Evolutionary conservation across 148 eudicot genomes (phyloP).

Genomic region (Chenopodium formosanum): DNA sequence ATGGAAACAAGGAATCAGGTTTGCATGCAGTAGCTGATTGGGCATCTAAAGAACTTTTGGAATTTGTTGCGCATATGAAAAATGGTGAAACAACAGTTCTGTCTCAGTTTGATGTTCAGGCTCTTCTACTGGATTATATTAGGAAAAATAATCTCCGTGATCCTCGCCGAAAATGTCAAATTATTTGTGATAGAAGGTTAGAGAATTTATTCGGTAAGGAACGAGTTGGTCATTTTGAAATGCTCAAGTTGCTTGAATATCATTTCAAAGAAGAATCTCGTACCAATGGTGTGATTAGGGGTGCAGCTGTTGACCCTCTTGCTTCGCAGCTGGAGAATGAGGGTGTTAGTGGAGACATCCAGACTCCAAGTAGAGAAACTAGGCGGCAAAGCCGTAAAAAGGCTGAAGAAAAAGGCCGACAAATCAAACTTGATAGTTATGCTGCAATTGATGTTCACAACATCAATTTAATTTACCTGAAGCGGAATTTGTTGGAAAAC

Average conservation of each 20-base stretch:
- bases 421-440: conserved; percentile 60
- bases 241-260: conserved; percentile 86
- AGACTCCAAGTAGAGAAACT: conserved; percentile 45
- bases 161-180: conserved; percentile 74
- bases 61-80: conserved; percentile 79
- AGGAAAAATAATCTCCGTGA: conserved; percentile 82
- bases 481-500: conserved; percentile 66
- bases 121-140: conserved; percentile 77
- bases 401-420: conserved; percentile 46
- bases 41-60: conserved; percentile 84
- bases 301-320: conserved; percentile 45
- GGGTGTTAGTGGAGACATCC: conserved; percentile 34
- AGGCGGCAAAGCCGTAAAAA: conserved; percentile 56
- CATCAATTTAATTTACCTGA: conserved; percentile 76
- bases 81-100: conserved; percentile 73
- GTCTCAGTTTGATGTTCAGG: conserved; percentile 83
- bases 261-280: conserved; percentile 60
- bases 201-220: conserved; percentile 64
- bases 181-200: conserved; percentile 82
- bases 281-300: conserved; percentile 44
- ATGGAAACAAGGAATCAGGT: conserved; percentile 28
- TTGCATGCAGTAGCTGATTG: conserved; percentile 44
- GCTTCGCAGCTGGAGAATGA: conserved; percentile 42
- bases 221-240: conserved; percentile 85
- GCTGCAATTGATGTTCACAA: conserved; percentile 91